Conservation (phyloP, 225 moss, liverwort and hornwort species). For the Climacium dendroides region DNA sequence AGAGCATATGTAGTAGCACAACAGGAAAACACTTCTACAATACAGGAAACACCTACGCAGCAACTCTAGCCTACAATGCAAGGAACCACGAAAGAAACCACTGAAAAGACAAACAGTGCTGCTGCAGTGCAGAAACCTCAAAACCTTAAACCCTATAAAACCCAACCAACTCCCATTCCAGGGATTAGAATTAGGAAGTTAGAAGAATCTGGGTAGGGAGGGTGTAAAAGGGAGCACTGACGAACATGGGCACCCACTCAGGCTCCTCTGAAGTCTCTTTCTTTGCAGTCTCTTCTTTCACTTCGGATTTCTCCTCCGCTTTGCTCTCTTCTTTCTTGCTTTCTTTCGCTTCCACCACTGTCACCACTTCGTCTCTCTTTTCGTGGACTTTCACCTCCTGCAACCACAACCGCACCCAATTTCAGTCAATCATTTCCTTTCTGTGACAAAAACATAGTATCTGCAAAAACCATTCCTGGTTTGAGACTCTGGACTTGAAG, state of each 20-base stretch:
- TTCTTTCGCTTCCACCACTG: neutral
- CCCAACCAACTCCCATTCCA: neutral
- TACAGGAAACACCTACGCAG: neutral
- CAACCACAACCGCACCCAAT: neutral
- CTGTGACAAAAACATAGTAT: neutral
- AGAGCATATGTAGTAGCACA: neutral
- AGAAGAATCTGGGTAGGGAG: slow-evolving; percentile 10
- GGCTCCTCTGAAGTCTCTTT: slow-evolving; percentile 13
- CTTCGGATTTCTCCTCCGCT: slow-evolving; percentile 3
- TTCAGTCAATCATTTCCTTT: neutral
- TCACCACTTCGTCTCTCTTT: slow-evolving; percentile 11
- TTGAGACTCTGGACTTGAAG: neutral
- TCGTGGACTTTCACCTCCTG: slow-evolving; percentile 26
- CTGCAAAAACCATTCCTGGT: neutral
- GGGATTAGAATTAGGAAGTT: neutral
- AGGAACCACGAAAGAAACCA: neutral
- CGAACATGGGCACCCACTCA: slow-evolving; percentile 29
- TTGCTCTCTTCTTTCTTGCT: slow-evolving; percentile 1
- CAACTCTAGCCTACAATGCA: neutral
- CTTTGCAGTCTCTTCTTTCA: neutral
- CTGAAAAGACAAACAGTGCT: neutral
- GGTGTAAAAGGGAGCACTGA: slow-evolving; percentile 36
- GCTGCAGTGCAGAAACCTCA: neutral
- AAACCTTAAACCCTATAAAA: neutral
- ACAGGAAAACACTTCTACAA: neutral